Conservation (phyloP, 164 flowering plant genomes). For the Piper betle region DNA sequence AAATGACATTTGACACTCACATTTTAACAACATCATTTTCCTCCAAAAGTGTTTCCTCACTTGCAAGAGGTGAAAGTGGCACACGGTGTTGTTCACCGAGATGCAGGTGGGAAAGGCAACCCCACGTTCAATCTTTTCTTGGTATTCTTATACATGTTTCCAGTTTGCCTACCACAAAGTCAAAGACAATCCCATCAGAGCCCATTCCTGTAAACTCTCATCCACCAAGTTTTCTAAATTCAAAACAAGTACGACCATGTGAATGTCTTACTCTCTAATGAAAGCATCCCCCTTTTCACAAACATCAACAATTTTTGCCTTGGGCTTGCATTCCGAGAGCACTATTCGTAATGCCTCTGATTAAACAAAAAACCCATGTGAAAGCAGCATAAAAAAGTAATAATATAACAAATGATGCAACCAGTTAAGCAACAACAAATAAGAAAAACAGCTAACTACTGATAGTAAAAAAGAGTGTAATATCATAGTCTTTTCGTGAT, state of each 20-base stretch:
- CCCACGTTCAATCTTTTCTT: slow-evolving; percentile 95
- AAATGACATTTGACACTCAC: slow-evolving; percentile 23
- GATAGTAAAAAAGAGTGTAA: no score
- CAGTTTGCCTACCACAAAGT: slow-evolving; percentile 50
- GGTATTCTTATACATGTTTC: slow-evolving; percentile 79
- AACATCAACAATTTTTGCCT: slow-evolving; percentile 69
- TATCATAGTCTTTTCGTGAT: no score
- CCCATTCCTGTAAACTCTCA: not conserved
- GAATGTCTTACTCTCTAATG: slow-evolving; percentile 58
- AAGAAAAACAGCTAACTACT: no score
- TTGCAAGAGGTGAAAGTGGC: slow-evolving; percentile 93
- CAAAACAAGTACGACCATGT: not conserved
- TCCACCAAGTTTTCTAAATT: no score
- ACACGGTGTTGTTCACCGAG: slow-evolving; percentile 76
- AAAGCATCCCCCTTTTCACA: slow-evolving; percentile 85
- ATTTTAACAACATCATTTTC: slow-evolving; percentile 81
- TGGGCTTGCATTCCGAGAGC: slow-evolving; percentile 69
- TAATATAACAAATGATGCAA: not conserved
- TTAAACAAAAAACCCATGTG: slow-evolving; percentile 1
- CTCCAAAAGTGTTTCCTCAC: slow-evolving; percentile 65
- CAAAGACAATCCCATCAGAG: not conserved
- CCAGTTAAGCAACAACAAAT: no score
- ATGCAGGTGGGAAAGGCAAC: slow-evolving; percentile 91
- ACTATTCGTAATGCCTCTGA: slow-evolving; percentile 86
- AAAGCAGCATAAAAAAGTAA: not conserved